Conservation (phyloP, 148 eudicot genomes). For the Selenicereus undatus region DNA sequence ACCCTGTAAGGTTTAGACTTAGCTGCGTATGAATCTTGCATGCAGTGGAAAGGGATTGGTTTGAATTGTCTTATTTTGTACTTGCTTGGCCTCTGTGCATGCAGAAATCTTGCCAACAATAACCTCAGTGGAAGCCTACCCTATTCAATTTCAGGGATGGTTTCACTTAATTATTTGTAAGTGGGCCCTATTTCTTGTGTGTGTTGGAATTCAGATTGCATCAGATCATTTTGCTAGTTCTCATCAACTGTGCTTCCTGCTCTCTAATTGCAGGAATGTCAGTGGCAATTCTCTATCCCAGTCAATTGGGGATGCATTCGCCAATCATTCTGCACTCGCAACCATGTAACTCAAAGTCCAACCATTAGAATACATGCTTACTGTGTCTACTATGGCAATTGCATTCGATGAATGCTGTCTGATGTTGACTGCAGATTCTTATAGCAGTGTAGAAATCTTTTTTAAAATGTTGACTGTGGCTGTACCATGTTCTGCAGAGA, state of each 20-base stretch:
- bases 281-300: constrained; percentile 71
- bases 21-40: constrained; percentile 16
- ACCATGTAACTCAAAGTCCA: constrained; percentile 55
- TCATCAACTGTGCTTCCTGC: constrained; percentile 13
- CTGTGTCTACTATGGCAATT: no score
- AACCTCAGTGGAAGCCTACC: constrained; percentile 40
- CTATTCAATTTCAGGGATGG: constrained; percentile 65
- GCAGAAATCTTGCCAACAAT: constrained; percentile 61
- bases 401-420: no score
- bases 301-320: constrained; percentile 66
- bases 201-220: background rate
- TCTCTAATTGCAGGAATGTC: constrained; percentile 51
- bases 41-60: constrained; percentile 1
- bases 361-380: no score
- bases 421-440: background rate
- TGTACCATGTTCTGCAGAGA: constrained; percentile 54
- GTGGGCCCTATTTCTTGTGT: constrained; percentile 22
- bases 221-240: constrained; percentile 5
- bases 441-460: background rate
- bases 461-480: background rate
- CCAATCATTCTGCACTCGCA: constrained; percentile 59
- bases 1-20: constrained; percentile 48
- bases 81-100: constrained; percentile 15
- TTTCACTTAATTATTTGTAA: constrained; percentile 64
- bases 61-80: constrained; percentile 8